phyloP scores from a whole-genome alignment of 2,329 filamentous ascomycete species.

The Diaporthe amygdali region DNA sequence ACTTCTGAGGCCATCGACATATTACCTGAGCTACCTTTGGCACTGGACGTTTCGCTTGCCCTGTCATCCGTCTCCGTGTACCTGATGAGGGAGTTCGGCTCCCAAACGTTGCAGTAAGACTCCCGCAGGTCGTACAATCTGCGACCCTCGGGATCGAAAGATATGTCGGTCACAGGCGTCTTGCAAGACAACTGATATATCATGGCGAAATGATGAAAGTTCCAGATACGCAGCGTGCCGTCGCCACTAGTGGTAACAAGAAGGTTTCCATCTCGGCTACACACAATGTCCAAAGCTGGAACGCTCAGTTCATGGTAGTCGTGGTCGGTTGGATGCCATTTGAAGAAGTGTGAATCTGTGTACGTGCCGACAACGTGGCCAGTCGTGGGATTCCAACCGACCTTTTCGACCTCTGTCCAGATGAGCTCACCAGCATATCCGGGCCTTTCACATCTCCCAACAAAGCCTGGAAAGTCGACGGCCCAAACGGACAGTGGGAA shows the following conservation, averaged over 20 bases:
- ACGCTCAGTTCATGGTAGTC: not conserved
- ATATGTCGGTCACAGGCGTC: conserved; percentile 14
- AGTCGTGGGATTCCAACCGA: not conserved
- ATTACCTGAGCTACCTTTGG: not conserved
- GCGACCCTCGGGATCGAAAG: conserved; percentile 29
- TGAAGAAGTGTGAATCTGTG: not conserved
- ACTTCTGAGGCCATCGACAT: not conserved
- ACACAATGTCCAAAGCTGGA: not conserved
- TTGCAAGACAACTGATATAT: conserved; percentile 33
- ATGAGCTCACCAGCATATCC: too few relatives aligned
- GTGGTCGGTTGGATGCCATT: not conserved
- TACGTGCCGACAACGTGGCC: not conserved
- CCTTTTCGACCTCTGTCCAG: too few relatives aligned
- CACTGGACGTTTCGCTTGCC: not conserved
- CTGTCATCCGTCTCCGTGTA: not conserved
- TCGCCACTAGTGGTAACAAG: not conserved
- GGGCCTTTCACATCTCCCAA: too few relatives aligned
- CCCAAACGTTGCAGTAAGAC: conserved; percentile 31
- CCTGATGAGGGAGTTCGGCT: conserved; percentile 28
- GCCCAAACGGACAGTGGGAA: too few relatives aligned
- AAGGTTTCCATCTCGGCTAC: not conserved
- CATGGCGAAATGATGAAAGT: conserved; percentile 26
- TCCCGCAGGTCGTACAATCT: conserved; percentile 30
- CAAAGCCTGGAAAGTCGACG: too few relatives aligned
- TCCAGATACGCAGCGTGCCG: not conserved